Percentiles rank a stretch among this genome's conserved stretches.
phyloP scores from a whole-genome alignment of 208 protist species.

The Lotmaria passim region DNA sequence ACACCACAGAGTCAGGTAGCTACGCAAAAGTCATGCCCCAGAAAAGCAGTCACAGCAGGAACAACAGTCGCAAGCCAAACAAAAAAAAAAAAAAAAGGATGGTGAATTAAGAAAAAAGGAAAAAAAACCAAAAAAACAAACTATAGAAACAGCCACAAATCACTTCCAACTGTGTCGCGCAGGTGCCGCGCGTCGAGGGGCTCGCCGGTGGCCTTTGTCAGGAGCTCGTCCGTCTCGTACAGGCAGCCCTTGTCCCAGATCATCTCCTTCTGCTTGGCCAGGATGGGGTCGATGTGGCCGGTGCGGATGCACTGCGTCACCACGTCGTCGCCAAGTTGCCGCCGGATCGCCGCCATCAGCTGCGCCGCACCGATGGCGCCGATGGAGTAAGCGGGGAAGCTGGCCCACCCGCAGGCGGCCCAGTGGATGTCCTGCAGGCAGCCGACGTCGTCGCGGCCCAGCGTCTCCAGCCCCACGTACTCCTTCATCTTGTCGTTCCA shows the following conservation, averaged over 20 bases:
- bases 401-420: conserved; percentile 52
- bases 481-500: conserved; percentile 88
- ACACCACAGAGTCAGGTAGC: too few species aligned
- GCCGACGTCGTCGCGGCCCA: conserved; percentile 71
- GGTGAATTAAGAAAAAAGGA: too few species aligned
- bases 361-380: conserved; percentile 81
- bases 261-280: conserved; percentile 55
- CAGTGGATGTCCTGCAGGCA: conserved; percentile 93
- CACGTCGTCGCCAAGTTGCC: conserved; percentile 46
- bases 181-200: conserved; percentile 65
- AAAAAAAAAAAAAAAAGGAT: too few species aligned
- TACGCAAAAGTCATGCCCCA: too few species aligned
- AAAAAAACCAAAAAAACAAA: conserved; percentile 6
- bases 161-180: too few species aligned
- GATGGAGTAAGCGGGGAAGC: conserved; percentile 87
- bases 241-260: conserved; percentile 56
- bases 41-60: too few species aligned
- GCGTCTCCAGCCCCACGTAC: conserved; percentile 77
- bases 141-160: conserved; percentile 3
- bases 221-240: conserved; percentile 66
- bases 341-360: conserved; percentile 59
- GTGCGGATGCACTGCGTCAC: conserved; percentile 52
- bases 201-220: conserved; percentile 74
- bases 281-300: conserved; percentile 57
- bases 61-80: too few species aligned